Conservation (phyloP, 768 basidiomycete species). For the Mycena venus region DNA sequence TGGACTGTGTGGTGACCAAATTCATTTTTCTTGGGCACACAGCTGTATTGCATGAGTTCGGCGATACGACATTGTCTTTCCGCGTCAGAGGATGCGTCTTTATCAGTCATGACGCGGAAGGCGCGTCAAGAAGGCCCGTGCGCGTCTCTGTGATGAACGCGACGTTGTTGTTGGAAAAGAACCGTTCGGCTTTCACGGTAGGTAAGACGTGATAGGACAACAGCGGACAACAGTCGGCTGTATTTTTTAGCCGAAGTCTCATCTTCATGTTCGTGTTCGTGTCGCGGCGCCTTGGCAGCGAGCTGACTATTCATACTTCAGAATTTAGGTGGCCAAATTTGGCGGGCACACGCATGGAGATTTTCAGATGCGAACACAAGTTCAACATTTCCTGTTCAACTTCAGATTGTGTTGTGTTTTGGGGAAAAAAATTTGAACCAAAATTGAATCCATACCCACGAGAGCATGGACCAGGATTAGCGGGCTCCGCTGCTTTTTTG, state of each 20-base stretch:
- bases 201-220: too few relatives aligned
- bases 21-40: conserved; percentile 54
- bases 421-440: not conserved
- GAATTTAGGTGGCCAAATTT: too few relatives aligned
- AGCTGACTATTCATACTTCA: not conserved
- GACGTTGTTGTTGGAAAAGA: too few relatives aligned
- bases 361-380: too few relatives aligned
- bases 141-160: too few relatives aligned
- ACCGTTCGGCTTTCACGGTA: too few relatives aligned
- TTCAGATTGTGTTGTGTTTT: too few relatives aligned
- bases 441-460: not conserved
- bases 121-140: not conserved
- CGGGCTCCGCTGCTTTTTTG: not conserved
- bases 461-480: not conserved
- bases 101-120: conserved; percentile 1
- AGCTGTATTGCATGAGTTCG: conserved; percentile 82
- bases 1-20: conserved; percentile 52
- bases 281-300: not conserved
- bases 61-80: conserved; percentile 66
- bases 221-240: too few relatives aligned
- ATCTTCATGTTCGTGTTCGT: too few relatives aligned
- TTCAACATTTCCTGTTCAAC: too few relatives aligned
- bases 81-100: not conserved
- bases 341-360: too few relatives aligned
- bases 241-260: too few relatives aligned